Base-by-base conservation (phyloP, 2,329 filamentous ascomycete species). In the Penicillium decumbens region DNA sequence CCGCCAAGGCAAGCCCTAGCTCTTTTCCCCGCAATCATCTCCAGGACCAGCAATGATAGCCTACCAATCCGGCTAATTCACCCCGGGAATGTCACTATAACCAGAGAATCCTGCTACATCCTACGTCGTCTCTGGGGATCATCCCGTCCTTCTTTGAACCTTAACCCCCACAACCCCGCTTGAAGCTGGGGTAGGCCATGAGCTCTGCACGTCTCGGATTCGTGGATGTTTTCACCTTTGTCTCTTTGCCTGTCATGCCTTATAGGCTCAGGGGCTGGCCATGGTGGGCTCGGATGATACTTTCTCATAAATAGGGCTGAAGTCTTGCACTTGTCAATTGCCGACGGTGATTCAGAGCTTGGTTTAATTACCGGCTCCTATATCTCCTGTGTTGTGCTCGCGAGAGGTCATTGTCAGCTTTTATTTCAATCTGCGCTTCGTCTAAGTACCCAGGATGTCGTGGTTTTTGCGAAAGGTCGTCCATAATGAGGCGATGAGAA, bases 401-500 rank as follows among this genome's bases (percentile, higher is more conserved):
- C 9, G 15, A 18, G 32, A 9, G 15, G 15, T 18, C 7, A 12
- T 37, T 37, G 33, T 37, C n/a, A 10, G 18, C 33, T 29, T 54
- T 61, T 23, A 51, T 44, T 28, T n/a, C 24, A 4, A 51, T 41
- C 54, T 9, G 54, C 45, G 9, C 20, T 37, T 37, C n/a, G n/a
- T 10, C 15, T 8, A 23, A 12, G 3, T 9, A 35, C 55, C 43
- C 59, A 66, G 32, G 45, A 78, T 79, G 64, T 60, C 65, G 42
- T 59, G 55, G 47, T 65, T 83, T 57, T 75, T 85, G 48, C 75
- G 74, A 58, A 72, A 70, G 59, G 73, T 85, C 62, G 77, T 86
- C 59, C 80, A 80, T 68, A 88, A 88, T 74, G 83, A 88, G 66
- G 81, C 85, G 39, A 87, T 88, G 80, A 82, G 78, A 62, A 69